Conservation (phyloP, 1,139 yeast species). For the Yamadazyma trypodendri region DNA sequence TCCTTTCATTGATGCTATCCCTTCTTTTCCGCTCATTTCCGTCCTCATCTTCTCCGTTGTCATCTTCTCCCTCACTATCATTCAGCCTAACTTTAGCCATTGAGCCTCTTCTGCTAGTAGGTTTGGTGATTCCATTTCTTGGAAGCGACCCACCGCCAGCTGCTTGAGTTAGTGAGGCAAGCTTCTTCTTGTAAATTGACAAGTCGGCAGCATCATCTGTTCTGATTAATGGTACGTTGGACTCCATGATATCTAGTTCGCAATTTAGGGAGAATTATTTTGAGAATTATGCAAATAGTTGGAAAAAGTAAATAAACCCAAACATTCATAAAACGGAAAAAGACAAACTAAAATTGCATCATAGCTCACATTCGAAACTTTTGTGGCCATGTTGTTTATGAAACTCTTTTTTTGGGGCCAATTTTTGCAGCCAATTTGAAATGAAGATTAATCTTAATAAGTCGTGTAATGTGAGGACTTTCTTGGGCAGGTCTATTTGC, state of each 20-base stretch:
- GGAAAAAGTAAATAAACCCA: no score
- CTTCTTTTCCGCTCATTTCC: slow-evolving; percentile 67
- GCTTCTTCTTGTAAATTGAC: slow-evolving; percentile 6
- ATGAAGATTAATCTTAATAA: no score
- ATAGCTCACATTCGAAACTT: no score
- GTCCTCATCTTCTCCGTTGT: slow-evolving; percentile 33
- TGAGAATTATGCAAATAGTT: no score
- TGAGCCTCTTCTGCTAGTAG: slow-evolving; percentile 41
- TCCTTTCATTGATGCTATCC: slow-evolving; percentile 86
- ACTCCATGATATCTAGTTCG: not conserved
- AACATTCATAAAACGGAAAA: no score
- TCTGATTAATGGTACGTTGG: slow-evolving; percentile 3
- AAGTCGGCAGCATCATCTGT: slow-evolving; percentile 6
- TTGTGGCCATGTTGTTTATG: no score
- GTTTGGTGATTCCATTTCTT: slow-evolving; percentile 35
- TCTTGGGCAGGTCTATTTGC: no score
- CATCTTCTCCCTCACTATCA: slow-evolving; percentile 26
- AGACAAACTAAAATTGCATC: no score
- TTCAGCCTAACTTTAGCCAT: slow-evolving; percentile 29
- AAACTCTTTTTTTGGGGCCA: no score
- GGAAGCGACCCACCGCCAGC: slow-evolving; percentile 26
- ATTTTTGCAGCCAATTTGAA: no score
- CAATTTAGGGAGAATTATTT: no score
- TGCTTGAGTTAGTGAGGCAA: slow-evolving; percentile 33
- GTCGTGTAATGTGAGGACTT: no score